Evolutionary conservation across 2,329 filamentous ascomycete genomes (phyloP).

Genomic region (Eutypa lata): DNA sequence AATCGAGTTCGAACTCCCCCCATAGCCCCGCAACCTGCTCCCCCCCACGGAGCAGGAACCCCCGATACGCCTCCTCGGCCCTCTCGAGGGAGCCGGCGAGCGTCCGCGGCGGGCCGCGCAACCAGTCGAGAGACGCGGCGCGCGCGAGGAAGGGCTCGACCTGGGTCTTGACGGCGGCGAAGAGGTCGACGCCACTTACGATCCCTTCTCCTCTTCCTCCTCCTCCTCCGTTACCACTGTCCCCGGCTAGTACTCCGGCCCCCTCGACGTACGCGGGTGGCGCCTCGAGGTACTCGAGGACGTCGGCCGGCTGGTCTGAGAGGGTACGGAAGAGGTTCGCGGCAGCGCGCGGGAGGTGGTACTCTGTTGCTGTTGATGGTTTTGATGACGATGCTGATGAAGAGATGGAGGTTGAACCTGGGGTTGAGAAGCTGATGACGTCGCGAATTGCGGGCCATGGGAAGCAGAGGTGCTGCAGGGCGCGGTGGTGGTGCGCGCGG

Average conservation of each 20-base stretch:
- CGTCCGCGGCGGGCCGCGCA: background rate
- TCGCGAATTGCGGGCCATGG: constrained; percentile 6
- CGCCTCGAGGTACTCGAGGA: constrained; percentile 3
- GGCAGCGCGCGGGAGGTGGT: constrained; percentile 5
- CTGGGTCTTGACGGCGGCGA: background rate
- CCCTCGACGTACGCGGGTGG: constrained; percentile 3
- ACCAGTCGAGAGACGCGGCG: background rate
- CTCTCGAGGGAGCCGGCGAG: background rate
- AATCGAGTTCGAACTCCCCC: no score
- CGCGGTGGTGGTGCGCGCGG: constrained; percentile 1
- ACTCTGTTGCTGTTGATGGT: background rate
- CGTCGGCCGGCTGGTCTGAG: constrained; percentile 3
- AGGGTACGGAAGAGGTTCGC: constrained; percentile 4
- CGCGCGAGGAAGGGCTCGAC: constrained; percentile 1
- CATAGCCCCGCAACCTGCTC: background rate
- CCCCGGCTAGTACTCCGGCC: background rate
- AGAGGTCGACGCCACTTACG: background rate
- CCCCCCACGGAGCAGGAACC: background rate
- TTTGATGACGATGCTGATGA: no score
- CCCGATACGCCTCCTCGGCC: background rate
- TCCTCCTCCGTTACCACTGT: background rate
- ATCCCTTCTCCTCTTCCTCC: background rate
- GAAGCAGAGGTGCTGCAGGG: constrained; percentile 6
- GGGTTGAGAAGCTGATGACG: constrained; percentile 3
- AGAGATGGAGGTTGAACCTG: background rate